Evolutionary conservation across 371 early-diverging fungal genomes (phyloP).

Genomic region (Circinella minor): DNA sequence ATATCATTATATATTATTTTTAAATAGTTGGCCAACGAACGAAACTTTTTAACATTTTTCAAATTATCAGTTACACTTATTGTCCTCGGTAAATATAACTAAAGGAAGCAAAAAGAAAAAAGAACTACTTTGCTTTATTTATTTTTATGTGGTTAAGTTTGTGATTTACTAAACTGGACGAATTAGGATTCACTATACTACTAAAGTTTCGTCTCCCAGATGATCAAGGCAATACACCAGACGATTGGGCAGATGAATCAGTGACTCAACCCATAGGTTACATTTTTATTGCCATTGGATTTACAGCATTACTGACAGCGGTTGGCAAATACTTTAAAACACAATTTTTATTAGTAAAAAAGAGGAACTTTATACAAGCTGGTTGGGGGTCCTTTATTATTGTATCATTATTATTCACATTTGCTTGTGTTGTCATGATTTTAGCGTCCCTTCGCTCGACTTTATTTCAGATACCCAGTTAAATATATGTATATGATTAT

Average conservation of each 20-base stretch:
- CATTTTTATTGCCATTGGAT: slow-evolving; percentile 40
- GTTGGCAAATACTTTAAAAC: slow-evolving; percentile 48
- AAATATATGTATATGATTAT: slow-evolving; percentile 4
- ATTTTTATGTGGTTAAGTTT: no score
- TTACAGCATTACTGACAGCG: slow-evolving; percentile 31
- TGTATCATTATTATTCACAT: slow-evolving; percentile 28
- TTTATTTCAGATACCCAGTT: slow-evolving; percentile 6
- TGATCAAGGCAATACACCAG: slow-evolving; percentile 2
- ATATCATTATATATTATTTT: no score
- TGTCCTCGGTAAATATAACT: slow-evolving; percentile 37
- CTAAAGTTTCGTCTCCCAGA: slow-evolving; percentile 46
- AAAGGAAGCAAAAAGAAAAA: no score
- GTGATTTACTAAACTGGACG: neutral
- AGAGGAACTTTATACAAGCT: slow-evolving; percentile 36
- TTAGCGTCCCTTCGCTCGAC: slow-evolving; percentile 27
- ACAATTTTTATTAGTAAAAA: slow-evolving; percentile 31
- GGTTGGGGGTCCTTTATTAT: slow-evolving; percentile 44
- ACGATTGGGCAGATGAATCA: slow-evolving; percentile 9
- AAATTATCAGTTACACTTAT: slow-evolving; percentile 43
- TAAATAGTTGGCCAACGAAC: slow-evolving; percentile 47
- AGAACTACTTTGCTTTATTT: no score
- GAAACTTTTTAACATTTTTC: slow-evolving; percentile 51
- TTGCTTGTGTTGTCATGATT: slow-evolving; percentile 46
- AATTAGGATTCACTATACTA: slow-evolving; percentile 41
- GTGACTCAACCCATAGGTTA: slow-evolving; percentile 33